These are phyloP conservation scores for Gossypium aridum DNA, from an alignment of 441 rosid genomes.

Conservation along the genomic window DNA sequence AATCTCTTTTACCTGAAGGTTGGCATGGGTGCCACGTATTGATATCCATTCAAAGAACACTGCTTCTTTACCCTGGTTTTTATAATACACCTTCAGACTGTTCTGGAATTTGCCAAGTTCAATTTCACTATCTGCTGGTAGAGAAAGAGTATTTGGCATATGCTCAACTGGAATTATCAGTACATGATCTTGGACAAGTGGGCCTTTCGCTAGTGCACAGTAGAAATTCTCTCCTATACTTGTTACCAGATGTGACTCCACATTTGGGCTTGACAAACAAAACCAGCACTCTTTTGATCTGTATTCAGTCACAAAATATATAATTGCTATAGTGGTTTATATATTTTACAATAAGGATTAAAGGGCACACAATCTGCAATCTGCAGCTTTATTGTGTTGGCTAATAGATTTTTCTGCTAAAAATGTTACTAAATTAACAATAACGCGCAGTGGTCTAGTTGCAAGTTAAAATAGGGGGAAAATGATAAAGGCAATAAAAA, in stretches of 20 bases:
- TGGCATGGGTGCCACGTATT: slow-evolving; percentile 74
- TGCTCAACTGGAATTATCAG: slow-evolving; percentile 82
- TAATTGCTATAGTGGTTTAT: slow-evolving; percentile 16
- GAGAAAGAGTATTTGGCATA: slow-evolving; percentile 57
- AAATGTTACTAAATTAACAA: not conserved
- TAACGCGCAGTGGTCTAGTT: not conserved
- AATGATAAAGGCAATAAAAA: not conserved
- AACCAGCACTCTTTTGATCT: slow-evolving; percentile 95
- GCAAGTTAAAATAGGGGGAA: not conserved
- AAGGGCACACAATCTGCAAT: not conserved
- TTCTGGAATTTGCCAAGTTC: slow-evolving; percentile 59
- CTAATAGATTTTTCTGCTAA: not conserved
- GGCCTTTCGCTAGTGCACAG: slow-evolving; percentile 89
- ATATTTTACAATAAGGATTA: not conserved
- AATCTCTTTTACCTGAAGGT: slow-evolving; percentile 65
- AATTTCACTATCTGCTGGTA: slow-evolving; percentile 47
- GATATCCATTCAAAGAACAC: slow-evolving; percentile 87
- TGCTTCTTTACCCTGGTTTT: slow-evolving; percentile 55
- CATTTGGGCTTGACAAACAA: slow-evolving; percentile 81
- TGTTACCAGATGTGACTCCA: slow-evolving; percentile 74
- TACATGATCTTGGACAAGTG: slow-evolving; percentile 69
- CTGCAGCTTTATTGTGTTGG: not conserved
- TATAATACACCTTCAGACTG: slow-evolving; percentile 55
- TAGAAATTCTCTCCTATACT: slow-evolving; percentile 74
- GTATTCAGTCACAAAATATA: slow-evolving; percentile 22